A percentile compares a stretch with the other conserved stretches of the same genome.
These are phyloP conservation scores for Plasmopara viticola DNA, from an alignment of 352 stramenopile genomes.

Conservation along the genomic window DNA sequence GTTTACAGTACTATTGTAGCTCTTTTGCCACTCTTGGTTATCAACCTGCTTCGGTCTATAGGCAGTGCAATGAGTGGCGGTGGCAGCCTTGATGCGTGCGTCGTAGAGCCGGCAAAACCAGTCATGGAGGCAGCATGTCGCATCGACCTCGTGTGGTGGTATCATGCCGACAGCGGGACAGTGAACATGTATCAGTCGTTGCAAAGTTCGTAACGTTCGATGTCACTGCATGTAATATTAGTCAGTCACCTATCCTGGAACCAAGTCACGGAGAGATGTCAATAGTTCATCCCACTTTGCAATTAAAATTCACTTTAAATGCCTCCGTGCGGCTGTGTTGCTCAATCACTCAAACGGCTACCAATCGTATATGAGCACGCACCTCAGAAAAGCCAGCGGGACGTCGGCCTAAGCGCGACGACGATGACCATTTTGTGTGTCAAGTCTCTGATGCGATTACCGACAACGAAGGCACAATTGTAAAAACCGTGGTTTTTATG, in stretches of 20 bases:
- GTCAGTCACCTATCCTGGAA: constrained; percentile 1
- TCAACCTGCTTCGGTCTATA: background rate
- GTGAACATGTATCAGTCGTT: background rate
- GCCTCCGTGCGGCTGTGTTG: background rate
- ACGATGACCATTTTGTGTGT: constrained; percentile 12
- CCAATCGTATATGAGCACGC: background rate
- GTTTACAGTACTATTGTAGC: background rate
- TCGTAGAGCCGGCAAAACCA: constrained; percentile 1
- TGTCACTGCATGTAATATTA: background rate
- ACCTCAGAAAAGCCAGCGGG: constrained; percentile 14
- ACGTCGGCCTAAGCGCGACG: constrained; percentile 8
- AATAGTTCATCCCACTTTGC: background rate
- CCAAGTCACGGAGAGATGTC: background rate
- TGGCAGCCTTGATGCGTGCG: background rate
- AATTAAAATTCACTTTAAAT: background rate
- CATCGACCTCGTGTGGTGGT: constrained; percentile 3
- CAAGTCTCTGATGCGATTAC: constrained; percentile 7
- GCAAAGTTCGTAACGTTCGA: constrained; percentile 10
- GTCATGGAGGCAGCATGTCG: constrained; percentile 2
- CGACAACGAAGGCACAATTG: constrained; percentile 8
- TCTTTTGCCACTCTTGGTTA: constrained; percentile 1
- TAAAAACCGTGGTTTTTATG: constrained; percentile 10
- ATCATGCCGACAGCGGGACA: background rate
- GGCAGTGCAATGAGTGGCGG: constrained; percentile 4
- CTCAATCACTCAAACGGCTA: background rate